A percentile compares a stretch with the other conserved stretches of the same genome.
These are phyloP conservation scores for Wickerhamomyces ciferrii DNA, from an alignment of 805 yeast species.

Conservation along the genomic window DNA sequence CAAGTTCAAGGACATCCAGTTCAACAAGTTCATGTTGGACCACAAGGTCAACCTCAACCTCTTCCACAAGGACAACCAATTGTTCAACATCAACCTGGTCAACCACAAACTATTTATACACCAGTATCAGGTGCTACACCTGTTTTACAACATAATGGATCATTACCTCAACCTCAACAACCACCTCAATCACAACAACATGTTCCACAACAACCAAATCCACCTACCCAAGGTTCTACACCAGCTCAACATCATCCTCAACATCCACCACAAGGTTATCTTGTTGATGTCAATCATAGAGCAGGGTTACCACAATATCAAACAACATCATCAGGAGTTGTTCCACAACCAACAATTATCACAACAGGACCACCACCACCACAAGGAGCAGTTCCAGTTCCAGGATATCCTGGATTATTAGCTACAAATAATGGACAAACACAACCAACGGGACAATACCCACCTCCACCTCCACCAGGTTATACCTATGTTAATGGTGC, in stretches of 20 bases:
- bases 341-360: background rate
- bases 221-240: slow-evolving; percentile 3
- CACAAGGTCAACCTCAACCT: background rate
- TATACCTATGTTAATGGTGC: slow-evolving; percentile 23
- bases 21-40: too few species aligned
- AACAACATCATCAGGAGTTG: background rate
- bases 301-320: background rate
- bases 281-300: background rate
- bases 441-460: slow-evolving; percentile 2
- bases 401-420: background rate
- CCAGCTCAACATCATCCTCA: slow-evolving; percentile 8
- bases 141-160: slow-evolving; percentile 14
- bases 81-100: background rate
- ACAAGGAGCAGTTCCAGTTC: slow-evolving; percentile 1
- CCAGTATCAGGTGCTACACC: slow-evolving; percentile 12
- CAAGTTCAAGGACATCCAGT: background rate
- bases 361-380: background rate
- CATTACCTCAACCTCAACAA: slow-evolving; percentile 9
- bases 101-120: background rate
- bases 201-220: background rate
- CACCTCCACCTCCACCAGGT: slow-evolving; percentile 27
- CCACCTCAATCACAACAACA: slow-evolving; percentile 1
- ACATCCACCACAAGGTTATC: slow-evolving; percentile 1
- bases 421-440: background rate
- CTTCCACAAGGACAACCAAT: background rate